Base-by-base conservation (phyloP, 139 green algal genomes). In the Zygnema cylindricum region DNA sequence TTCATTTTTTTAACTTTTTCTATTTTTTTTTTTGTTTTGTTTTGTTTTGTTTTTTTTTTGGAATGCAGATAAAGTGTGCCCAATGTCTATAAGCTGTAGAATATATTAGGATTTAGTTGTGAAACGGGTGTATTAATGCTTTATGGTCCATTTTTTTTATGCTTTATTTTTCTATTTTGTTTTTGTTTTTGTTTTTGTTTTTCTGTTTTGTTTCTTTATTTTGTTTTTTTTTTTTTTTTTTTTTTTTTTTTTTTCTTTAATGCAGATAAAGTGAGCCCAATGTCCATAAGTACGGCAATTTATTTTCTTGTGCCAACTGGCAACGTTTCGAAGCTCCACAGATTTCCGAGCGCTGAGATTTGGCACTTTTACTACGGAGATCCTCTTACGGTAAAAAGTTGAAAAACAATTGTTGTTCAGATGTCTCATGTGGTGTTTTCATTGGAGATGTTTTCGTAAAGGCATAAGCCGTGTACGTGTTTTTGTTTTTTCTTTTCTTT, bases 321-420 rank as follows among this genome's bases (percentile, higher is more conserved):
- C 79, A 84, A 30, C 43, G 86, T 89, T 23, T 90, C 86, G 3
- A 81, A 86, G 39, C 86, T 90, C 23, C 86, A 90, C 55, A 38
- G 86, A 2, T 91, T 90, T 81, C 86, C 81, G 77, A 40, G 81
- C 36, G 43, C 86, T 2, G 86, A 90, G 55, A 76, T 76, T n/a
- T 90, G 85, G 85, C 85, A 90, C 78, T 90, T 90, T 39, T 90
- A 90, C 85, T 43, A 40, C 23, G 85, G 85, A 25, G 76, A 88
- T 7, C 85, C 85, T n/a, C 38, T 90, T 1, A 90, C 76, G 11
- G 76, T 90, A 85, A 40, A 16, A 3, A 25, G 71, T 11, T 43
- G 39, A 30, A 30, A 39, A 39, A 30, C 57, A 73, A 73, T 73
- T 73, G 57, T 73, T 30, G 30, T 30, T 30, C 30, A 73, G 57